Percentiles rank a stretch among this genome's conserved stretches.
Evolutionary conservation across 257 asterid genomes (phyloP).

Genomic region (Solanum appendiculatum): DNA sequence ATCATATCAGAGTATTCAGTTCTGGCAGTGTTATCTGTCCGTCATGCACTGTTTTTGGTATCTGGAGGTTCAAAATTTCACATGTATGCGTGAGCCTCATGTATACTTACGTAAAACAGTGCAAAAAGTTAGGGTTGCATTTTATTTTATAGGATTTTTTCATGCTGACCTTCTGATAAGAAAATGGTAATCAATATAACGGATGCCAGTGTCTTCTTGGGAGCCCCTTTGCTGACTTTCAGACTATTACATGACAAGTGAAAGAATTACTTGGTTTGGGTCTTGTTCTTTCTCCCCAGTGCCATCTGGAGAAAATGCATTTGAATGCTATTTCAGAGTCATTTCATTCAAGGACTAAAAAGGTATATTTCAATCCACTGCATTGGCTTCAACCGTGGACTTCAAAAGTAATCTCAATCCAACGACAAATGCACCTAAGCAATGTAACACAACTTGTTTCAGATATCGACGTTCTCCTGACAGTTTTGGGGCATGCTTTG

Average conservation of each 20-base stretch:
- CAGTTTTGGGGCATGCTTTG: not conserved
- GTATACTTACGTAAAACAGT: not conserved
- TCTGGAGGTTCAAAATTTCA: not conserved
- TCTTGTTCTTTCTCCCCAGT: not conserved
- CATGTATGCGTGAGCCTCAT: not conserved
- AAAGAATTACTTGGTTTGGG: not conserved
- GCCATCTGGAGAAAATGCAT: not conserved
- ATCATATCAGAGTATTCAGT: not conserved
- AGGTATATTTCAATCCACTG: not conserved
- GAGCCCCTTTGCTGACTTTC: not conserved
- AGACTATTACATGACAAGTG: not conserved
- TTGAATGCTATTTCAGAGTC: not conserved
- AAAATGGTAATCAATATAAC: not conserved
- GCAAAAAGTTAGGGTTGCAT: not conserved
- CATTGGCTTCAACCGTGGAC: not conserved
- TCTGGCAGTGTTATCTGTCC: not conserved
- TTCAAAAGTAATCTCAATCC: not conserved
- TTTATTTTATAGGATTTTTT: not conserved
- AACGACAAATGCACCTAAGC: not conserved
- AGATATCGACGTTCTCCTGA: not conserved
- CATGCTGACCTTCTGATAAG: not conserved
- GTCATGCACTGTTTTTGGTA: not conserved
- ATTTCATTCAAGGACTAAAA: not conserved
- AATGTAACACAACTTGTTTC: not conserved
- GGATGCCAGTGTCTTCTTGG: not conserved